A percentile compares a stretch with the other conserved stretches of the same genome.
These are phyloP conservation scores for Fusarium falciforme DNA, from an alignment of 2,329 filamentous ascomycete genomes.

Conservation along the genomic window DNA sequence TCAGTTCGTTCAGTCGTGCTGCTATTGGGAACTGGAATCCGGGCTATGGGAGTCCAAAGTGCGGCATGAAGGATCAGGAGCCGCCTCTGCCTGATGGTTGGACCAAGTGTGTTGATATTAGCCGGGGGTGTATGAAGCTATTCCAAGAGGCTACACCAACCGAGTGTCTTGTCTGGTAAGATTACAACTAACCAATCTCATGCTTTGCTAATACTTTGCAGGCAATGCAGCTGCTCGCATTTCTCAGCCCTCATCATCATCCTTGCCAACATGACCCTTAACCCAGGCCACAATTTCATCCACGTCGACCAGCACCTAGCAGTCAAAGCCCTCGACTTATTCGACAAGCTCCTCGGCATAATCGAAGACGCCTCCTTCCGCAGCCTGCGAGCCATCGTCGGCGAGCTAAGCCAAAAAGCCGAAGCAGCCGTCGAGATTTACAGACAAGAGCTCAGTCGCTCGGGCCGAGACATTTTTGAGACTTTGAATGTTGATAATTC, in stretches of 20 bases:
- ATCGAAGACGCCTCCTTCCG: constrained; percentile 33
- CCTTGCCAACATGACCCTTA: constrained; percentile 47
- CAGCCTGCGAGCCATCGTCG: constrained; percentile 20
- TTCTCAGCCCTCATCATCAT: constrained; percentile 50
- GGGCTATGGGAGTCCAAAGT: neutral
- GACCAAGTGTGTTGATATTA: constrained; percentile 48
- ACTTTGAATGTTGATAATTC: neutral
- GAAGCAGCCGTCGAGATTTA: constrained; percentile 25
- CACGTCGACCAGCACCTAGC: constrained; percentile 45
- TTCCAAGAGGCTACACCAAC: constrained; percentile 45
- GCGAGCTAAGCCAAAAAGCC: constrained; percentile 36
- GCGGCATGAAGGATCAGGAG: neutral
- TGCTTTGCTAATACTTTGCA: neutral
- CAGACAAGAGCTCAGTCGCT: neutral
- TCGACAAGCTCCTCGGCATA: constrained; percentile 40
- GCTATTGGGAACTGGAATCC: constrained; percentile 38
- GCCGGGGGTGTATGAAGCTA: constrained; percentile 49
- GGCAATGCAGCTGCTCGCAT: constrained; percentile 47
- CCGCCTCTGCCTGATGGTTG: constrained; percentile 45
- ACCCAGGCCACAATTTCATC: constrained; percentile 42
- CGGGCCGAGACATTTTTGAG: constrained; percentile 12
- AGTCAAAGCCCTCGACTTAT: constrained; percentile 42
- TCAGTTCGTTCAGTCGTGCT: constrained; percentile 44
- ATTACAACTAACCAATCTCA: rapidly evolving
- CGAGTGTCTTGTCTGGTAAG: constrained; percentile 50